A percentile compares a stretch with the other conserved stretches of the same genome.
Conservation (phyloP, 768 basidiomycete genomes). For the Candolleomyces eurysporus region DNA sequence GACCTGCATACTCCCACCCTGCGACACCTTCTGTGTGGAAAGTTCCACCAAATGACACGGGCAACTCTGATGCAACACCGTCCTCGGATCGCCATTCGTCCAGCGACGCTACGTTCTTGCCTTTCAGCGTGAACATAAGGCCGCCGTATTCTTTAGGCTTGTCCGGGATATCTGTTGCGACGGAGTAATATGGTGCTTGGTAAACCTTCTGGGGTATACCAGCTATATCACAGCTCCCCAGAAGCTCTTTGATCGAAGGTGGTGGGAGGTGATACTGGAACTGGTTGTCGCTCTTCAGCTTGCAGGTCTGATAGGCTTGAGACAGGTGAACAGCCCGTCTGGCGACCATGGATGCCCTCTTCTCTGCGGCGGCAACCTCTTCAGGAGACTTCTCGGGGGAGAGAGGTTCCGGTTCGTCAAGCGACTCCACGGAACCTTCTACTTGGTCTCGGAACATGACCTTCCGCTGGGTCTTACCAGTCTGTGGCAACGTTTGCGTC, state of each 20-base stretch:
- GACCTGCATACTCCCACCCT: conserved; percentile 82
- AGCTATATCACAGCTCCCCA: conserved; percentile 41
- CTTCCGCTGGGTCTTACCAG: not conserved
- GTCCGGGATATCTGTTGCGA: conserved; percentile 63
- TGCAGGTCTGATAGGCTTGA: conserved; percentile 26
- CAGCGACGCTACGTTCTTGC: conserved; percentile 54
- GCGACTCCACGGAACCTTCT: not conserved
- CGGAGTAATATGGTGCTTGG: conserved; percentile 78
- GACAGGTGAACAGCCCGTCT: conserved; percentile 25
- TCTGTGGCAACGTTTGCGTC: not conserved
- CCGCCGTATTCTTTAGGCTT: conserved; percentile 79
- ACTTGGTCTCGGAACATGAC: too few species aligned
- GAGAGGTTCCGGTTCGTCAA: not conserved
- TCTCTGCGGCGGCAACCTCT: not conserved
- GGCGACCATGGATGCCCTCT: not conserved
- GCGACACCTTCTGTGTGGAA: conserved; percentile 33
- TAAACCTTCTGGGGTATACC: conserved; percentile 64
- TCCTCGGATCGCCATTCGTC: conserved; percentile 51
- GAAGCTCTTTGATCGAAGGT: conserved; percentile 48
- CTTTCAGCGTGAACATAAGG: conserved; percentile 66
- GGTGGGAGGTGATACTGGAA: conserved; percentile 51
- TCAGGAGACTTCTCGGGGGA: not conserved
- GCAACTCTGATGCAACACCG: not conserved
- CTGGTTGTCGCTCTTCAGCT: conserved; percentile 29
- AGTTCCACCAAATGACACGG: not conserved